Evolutionary conservation across 768 basidiomycete genomes (phyloP), one percentile per base, ranked within the genome.

Genomic region (Candolleomyces eurysporus): DNA sequence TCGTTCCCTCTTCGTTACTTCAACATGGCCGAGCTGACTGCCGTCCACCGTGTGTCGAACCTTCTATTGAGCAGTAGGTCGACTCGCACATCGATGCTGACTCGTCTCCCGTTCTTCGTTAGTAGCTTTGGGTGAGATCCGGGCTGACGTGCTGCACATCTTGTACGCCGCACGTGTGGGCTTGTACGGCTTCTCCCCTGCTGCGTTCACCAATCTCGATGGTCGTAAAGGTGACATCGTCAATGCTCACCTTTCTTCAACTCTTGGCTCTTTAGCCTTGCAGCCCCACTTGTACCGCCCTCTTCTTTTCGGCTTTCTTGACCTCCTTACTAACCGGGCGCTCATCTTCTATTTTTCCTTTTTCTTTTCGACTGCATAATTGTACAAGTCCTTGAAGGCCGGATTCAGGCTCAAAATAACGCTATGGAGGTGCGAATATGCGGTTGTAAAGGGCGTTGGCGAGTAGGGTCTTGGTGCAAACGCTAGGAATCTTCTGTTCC

Each of bases 201-300:
- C 72, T n/a, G 76, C 78, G 19, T 70, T 69, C 48, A 78, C 76
- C 1, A 71, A 81, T 62, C 72, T 79, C 7, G 67, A 61, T 14
- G 71, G 73, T 53, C 66, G 73, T 2, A 76, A 71, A 30, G 82
- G 82, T 39, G 82, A 82, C 67, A 67, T 78, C 58, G 75, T 82
- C 10, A 83, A 8, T 79, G 80, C 61, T 83, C 45, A 26, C 26
- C 26, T 26, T 78, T 81, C 67, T 69, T 82, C 58, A 81, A 82
- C 61, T 73, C 78, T 1, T 83, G 10, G 62, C 79, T 3, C 68
- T 84, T 17, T 79, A 81, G 61, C 76, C 76, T 21, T 77, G 76
- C 65, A 75, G 79, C 67, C 82, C 82, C 1, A 81, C 79, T 16
- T 75, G 79, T 79, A 62, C 60, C n/a, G n/a, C n/a, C n/a, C n/a